A percentile compares a stretch with the other conserved stretches of the same genome.
These are phyloP conservation scores for Gautieria morchelliformis DNA, from an alignment of 768 basidiomycete species.

Conservation along the genomic window DNA sequence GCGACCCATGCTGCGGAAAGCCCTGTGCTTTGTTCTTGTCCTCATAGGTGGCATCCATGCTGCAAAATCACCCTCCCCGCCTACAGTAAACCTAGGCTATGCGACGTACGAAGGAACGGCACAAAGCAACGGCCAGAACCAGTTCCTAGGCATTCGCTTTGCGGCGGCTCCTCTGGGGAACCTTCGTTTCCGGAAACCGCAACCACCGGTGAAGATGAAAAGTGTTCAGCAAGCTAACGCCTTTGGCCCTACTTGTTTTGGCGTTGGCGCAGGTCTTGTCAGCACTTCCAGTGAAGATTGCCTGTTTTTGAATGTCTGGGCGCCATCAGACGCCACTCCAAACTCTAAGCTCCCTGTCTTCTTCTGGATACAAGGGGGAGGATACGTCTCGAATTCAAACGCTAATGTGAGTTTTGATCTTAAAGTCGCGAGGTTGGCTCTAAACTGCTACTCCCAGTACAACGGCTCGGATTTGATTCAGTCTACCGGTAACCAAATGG, in stretches of 20 bases:
- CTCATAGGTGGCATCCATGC: neutral
- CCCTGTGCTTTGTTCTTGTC: neutral
- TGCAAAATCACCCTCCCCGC: neutral
- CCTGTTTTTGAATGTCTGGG: slow-evolving; percentile 11
- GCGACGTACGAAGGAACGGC: slow-evolving; percentile 3
- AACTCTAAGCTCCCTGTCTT: slow-evolving; percentile 11
- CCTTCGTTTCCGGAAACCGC: slow-evolving; percentile 34
- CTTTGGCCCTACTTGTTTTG: slow-evolving; percentile 2
- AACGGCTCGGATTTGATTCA: slow-evolving; percentile 10
- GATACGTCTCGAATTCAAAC: slow-evolving; percentile 3
- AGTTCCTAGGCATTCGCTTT: slow-evolving; percentile 36
- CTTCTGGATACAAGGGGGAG: slow-evolving; percentile 13
- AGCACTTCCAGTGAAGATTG: slow-evolving; percentile 6
- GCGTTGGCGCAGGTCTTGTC: neutral
- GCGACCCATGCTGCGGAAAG: neutral
- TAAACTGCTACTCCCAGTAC: neutral
- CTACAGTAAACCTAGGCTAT: slow-evolving; percentile 5
- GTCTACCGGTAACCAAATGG: slow-evolving; percentile 9
- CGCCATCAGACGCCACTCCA: slow-evolving; percentile 8
- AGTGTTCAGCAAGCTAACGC: slow-evolving; percentile 3
- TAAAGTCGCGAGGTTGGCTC: neutral
- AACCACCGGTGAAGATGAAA: neutral
- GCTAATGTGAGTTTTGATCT: slow-evolving; percentile 2
- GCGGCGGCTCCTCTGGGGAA: slow-evolving; percentile 43
- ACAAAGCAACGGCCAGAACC: slow-evolving; percentile 8